A percentile compares a stretch with the other conserved stretches of the same genome.
Evolutionary conservation across 805 yeast genomes (phyloP).

Genomic region (Torulaspora indica): DNA sequence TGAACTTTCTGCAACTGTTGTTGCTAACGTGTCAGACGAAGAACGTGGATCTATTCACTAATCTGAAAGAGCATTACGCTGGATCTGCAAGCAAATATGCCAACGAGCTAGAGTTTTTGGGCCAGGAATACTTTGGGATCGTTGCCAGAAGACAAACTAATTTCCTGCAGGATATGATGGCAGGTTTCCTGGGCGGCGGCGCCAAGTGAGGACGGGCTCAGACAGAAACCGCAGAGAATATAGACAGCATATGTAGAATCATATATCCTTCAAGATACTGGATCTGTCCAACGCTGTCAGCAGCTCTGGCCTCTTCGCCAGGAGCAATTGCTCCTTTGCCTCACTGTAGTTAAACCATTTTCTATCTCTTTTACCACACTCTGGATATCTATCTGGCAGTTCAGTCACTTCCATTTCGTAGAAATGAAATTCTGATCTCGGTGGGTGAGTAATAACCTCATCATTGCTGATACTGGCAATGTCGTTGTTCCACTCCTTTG

Average conservation of each 20-base stretch:
- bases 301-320: slow-evolving; percentile 62
- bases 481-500: slow-evolving; percentile 41
- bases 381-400: slow-evolving; percentile 72
- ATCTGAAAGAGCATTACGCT: slow-evolving; percentile 49
- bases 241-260: slow-evolving; percentile 7
- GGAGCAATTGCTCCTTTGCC: slow-evolving; percentile 55
- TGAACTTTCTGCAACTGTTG: slow-evolving; percentile 69
- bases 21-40: slow-evolving; percentile 53
- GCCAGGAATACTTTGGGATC: slow-evolving; percentile 58
- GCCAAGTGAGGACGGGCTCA: background rate
- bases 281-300: slow-evolving; percentile 58
- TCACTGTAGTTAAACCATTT: slow-evolving; percentile 70
- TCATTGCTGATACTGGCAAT: slow-evolving; percentile 16
- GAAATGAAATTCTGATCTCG: slow-evolving; percentile 83
- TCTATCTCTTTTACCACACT: slow-evolving; percentile 53
- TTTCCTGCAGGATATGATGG: slow-evolving; percentile 70
- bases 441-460: slow-evolving; percentile 43
- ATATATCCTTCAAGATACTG: slow-evolving; percentile 35
- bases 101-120: slow-evolving; percentile 52
- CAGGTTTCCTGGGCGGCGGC: slow-evolving; percentile 51
- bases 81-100: slow-evolving; percentile 24
- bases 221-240: background rate
- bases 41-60: slow-evolving; percentile 49
- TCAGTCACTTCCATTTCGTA: slow-evolving; percentile 65
- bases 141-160: slow-evolving; percentile 49